Percentiles rank a stretch among this genome's conserved stretches.
Evolutionary conservation across 2,329 filamentous ascomycete genomes (phyloP).

Genomic region (Colletotrichum sp.): DNA sequence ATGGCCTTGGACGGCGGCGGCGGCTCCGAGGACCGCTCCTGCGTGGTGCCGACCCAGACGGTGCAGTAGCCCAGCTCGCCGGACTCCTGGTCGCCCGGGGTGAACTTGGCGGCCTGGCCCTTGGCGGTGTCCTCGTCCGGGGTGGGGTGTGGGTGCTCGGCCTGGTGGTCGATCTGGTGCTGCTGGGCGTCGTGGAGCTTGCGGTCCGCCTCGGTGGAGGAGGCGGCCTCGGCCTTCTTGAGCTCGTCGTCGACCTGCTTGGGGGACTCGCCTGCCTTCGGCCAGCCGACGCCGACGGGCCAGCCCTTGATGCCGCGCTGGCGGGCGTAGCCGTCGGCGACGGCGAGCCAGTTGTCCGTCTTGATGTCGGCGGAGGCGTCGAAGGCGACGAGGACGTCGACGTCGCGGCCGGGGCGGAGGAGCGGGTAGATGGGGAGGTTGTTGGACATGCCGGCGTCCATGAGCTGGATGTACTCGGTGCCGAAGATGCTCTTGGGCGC

Average conservation of each 20-base stretch:
- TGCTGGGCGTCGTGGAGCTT: slow-evolving; percentile 67
- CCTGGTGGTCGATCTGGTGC: slow-evolving; percentile 39
- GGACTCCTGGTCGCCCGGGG: slow-evolving; percentile 47
- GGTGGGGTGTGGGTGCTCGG: slow-evolving; percentile 25
- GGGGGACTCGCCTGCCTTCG: slow-evolving; percentile 63
- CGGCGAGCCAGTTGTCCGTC: slow-evolving; percentile 94
- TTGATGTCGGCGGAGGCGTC: slow-evolving; percentile 93
- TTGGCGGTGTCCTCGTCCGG: slow-evolving; percentile 26
- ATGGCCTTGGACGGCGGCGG: slow-evolving; percentile 57
- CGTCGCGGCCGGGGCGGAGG: slow-evolving; percentile 83
- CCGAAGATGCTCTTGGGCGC: slow-evolving; percentile 80
- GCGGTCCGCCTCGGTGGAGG: slow-evolving; percentile 62
- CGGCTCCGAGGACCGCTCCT: slow-evolving; percentile 69
- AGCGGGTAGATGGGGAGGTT: slow-evolving; percentile 96
- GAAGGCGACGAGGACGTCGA: slow-evolving; percentile 91
- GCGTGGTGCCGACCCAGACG: slow-evolving; percentile 88
- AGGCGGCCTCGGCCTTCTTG: slow-evolving; percentile 68
- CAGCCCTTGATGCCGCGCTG: slow-evolving; percentile 93
- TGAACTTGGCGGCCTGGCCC: slow-evolving; percentile 40
- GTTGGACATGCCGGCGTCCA: slow-evolving; percentile 99
- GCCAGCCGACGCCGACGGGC: slow-evolving; percentile 96
- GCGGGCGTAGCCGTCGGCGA: slow-evolving; percentile 89
- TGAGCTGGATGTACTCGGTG: slow-evolving; percentile 76
- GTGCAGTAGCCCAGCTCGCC: slow-evolving; percentile 89
- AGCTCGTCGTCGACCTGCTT: slow-evolving; percentile 69